Base-by-base conservation (phyloP, 139 green algal species). In the Closterium sp. region DNA sequence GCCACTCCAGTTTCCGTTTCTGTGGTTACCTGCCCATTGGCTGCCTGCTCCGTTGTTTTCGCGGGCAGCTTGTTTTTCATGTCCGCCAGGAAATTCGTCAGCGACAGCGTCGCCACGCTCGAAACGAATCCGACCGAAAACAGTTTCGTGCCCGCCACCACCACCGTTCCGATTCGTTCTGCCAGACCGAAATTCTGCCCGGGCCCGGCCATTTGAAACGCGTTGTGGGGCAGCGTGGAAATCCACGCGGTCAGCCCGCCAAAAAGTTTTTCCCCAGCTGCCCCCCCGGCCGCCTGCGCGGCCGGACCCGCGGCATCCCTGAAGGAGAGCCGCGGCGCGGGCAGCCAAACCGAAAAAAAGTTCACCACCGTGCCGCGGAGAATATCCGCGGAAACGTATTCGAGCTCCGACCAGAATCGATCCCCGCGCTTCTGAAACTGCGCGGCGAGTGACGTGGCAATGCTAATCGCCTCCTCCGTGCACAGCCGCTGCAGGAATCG, bases 311-410 rank as follows among this genome's bases (percentile, higher is more conserved):
- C n/a, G 22, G 70, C 24, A 11, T 91, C 31, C 1, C 27, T 24
- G 73, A 93, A 93, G 31, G 91, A 93, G 17, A 93, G 86, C 34
- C 31, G 94, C 11, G 92, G 92, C 45, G 92, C 92, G 31, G 92
- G 92, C 19, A 95, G 92, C 92, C 92, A 95, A 10, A 95, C 92
- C 9, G 92, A 94, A 87, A 95, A 95, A 50, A 95, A 95, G 34
- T 95, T 91, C n/a, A 95, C 92, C 31, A 95, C 90, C 4, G 90
- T 50, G 73, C 92, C 92, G 29, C 92, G 79, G 28, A 62, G 31
- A 28, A 89, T 91, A 50, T 95, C 92, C 17, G 92, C 94, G 70
- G 85, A 84, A 32, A 95, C 92, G 79, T 95, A 95, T 91, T 95
- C 90, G 19, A 95, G 31, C 92, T 95, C 89, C 17, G 31, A 91